A percentile compares a stretch with the other conserved stretches of the same genome.
phyloP scores from a whole-genome alignment of 345 rosid genomes.

The Mallotus nudiflorus region DNA sequence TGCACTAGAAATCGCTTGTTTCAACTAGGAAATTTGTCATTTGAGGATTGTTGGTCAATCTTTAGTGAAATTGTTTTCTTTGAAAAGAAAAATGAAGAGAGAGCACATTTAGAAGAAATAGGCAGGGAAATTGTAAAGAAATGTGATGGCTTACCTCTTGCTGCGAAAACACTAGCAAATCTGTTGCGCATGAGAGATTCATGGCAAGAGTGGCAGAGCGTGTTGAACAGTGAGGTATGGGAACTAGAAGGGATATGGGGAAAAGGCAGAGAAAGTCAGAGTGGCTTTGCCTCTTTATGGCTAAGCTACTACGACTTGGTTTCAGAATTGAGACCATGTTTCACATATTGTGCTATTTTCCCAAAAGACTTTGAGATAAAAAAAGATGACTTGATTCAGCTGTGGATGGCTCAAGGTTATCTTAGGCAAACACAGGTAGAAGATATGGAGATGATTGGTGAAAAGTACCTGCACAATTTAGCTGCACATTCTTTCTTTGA shows the following conservation, averaged over 20 bases:
- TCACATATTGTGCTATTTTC: background rate
- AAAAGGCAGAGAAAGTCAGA: constrained; percentile 1
- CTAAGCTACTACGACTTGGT: constrained; percentile 11
- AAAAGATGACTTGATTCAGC: background rate
- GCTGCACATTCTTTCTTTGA: background rate
- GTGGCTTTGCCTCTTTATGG: constrained; percentile 4
- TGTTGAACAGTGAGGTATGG: constrained; percentile 21
- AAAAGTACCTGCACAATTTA: too few species aligned
- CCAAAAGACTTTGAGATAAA: background rate
- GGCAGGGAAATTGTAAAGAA: background rate
- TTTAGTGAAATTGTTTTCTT: background rate
- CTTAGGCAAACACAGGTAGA: background rate
- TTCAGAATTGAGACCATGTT: background rate
- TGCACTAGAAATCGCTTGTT: background rate
- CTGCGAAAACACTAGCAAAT: constrained; percentile 9
- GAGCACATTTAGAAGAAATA: background rate
- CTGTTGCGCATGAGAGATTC: constrained; percentile 11
- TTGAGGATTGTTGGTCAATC: background rate
- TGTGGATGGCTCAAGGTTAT: constrained; percentile 9
- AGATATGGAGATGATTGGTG: background rate
- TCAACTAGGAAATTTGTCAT: background rate
- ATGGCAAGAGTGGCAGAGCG: constrained; percentile 20
- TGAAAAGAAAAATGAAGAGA: background rate
- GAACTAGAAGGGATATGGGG: constrained; percentile 8
- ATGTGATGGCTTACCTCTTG: constrained; percentile 12